Evolutionary conservation across 2,329 filamentous ascomycete species (phyloP).

Genomic region (Xylariaceae sp.): DNA sequence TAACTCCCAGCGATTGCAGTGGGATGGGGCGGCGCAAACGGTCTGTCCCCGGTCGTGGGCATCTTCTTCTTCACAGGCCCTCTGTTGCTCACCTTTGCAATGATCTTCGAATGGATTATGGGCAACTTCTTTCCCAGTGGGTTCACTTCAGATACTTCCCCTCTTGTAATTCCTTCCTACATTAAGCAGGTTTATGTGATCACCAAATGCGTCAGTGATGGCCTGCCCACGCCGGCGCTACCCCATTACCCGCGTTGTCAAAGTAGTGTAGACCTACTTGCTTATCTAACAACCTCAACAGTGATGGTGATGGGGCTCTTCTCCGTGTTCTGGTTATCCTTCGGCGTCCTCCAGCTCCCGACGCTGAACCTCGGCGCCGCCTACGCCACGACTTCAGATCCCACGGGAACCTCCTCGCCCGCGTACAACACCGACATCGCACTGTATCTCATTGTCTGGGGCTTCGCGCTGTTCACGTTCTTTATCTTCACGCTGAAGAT

Average conservation of each 20-base stretch:
- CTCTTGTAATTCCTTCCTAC: not conserved
- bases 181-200: too few relatives aligned
- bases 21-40: slow-evolving; percentile 35
- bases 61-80: slow-evolving; percentile 42
- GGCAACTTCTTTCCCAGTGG: slow-evolving; percentile 44
- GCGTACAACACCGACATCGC: slow-evolving; percentile 47
- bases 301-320: slow-evolving; percentile 37
- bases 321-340: slow-evolving; percentile 46
- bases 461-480: slow-evolving; percentile 48
- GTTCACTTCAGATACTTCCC: slow-evolving; percentile 1
- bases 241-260: not conserved
- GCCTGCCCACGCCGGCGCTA: too few relatives aligned
- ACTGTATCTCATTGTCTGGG: slow-evolving; percentile 48
- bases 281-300: not conserved
- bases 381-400: slow-evolving; percentile 40
- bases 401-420: slow-evolving; percentile 38
- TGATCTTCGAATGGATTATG: slow-evolving; percentile 52
- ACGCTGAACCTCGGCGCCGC: slow-evolving; percentile 42
- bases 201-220: too few relatives aligned
- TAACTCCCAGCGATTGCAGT: too few relatives aligned
- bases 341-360: slow-evolving; percentile 48
- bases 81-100: slow-evolving; percentile 42
- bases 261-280: not conserved
- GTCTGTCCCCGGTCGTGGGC: slow-evolving; percentile 33
- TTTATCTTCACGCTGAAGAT: slow-evolving; percentile 49